A percentile compares a stretch with the other conserved stretches of the same genome.
phyloP scores from a whole-genome alignment of 2,329 filamentous ascomycete species.

The Sclerotinia spermophila region DNA sequence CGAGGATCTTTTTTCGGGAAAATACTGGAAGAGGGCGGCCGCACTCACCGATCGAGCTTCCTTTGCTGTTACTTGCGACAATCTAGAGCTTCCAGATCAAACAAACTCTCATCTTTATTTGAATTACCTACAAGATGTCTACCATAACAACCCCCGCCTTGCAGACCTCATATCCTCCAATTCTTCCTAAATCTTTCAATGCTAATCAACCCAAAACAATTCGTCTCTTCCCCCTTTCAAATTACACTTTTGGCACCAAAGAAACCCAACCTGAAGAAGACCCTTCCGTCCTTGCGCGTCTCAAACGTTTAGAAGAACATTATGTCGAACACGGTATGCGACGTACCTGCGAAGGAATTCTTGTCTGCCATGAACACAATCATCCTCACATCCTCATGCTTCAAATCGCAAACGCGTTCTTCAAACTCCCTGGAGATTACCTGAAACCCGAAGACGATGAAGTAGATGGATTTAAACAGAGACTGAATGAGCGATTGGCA shows the following conservation, averaged over 20 bases:
- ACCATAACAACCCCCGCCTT: slow-evolving; percentile 74
- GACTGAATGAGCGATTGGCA: slow-evolving; percentile 88
- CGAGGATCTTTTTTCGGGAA: neutral
- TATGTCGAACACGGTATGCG: slow-evolving; percentile 92
- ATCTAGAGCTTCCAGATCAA: neutral
- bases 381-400: slow-evolving; percentile 98
- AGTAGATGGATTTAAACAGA: slow-evolving; percentile 87
- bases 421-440: slow-evolving; percentile 97
- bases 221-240: slow-evolving; percentile 88
- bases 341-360: slow-evolving; percentile 91
- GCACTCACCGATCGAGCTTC: slow-evolving; percentile 15
- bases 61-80: neutral
- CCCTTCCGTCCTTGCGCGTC: slow-evolving; percentile 84
- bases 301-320: slow-evolving; percentile 94
- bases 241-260: slow-evolving; percentile 98
- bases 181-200: slow-evolving; percentile 79
- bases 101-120: neutral
- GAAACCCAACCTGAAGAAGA: slow-evolving; percentile 98
- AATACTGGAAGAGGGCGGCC: neutral
- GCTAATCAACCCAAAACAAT: slow-evolving; percentile 86
- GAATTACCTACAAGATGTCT: slow-evolving; percentile 58
- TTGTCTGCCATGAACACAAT: slow-evolving; percentile 98
- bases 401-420: slow-evolving; percentile 98
- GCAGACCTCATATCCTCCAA: slow-evolving; percentile 75
- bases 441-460: slow-evolving; percentile 86